Conservation (phyloP, 169 alveolate genomes). For the Besnoitia besnoiti region DNA sequence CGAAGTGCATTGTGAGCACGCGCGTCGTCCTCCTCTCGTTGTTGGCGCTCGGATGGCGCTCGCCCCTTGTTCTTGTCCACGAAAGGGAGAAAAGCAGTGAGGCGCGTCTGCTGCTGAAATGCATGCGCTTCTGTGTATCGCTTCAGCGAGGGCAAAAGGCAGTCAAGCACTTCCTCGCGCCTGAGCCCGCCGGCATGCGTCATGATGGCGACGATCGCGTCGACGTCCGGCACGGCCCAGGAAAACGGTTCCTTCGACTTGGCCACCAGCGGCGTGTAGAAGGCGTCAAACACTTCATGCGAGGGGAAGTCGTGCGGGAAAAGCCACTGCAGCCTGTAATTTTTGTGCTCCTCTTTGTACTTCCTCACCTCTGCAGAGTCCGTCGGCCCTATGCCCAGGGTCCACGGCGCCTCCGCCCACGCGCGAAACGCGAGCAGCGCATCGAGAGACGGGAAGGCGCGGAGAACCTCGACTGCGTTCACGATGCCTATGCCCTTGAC, state of each 20-base stretch:
- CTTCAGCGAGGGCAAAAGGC: constrained; percentile 20
- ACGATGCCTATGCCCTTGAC: constrained; percentile 96
- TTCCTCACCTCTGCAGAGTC: constrained; percentile 43
- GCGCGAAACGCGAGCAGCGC: constrained; percentile 28
- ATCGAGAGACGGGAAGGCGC: constrained; percentile 77
- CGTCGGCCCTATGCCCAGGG: constrained; percentile 27
- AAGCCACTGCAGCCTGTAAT: constrained; percentile 58
- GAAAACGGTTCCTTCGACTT: constrained; percentile 49
- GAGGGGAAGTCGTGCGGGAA: constrained; percentile 72
- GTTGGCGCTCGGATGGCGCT: neutral
- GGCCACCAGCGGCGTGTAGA: constrained; percentile 59
- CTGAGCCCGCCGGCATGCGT: constrained; percentile 16
- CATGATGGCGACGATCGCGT: neutral
- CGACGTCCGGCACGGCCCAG: constrained; percentile 64
- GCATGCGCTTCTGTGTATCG: neutral
- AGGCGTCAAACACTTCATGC: constrained; percentile 66
- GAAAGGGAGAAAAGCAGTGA: constrained; percentile 5
- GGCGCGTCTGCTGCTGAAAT: constrained; percentile 23
- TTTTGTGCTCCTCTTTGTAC: constrained; percentile 66
- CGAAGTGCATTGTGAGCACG: neutral
- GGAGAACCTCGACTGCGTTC: constrained; percentile 93
- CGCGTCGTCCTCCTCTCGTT: neutral
- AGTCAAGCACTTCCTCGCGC: neutral
- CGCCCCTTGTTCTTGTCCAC: neutral
- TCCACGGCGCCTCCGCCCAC: constrained; percentile 56